A percentile compares a stretch with the other conserved stretches of the same genome.
Conservation (phyloP, 495 filamentous ascomycete species). For the Geoglossum glabrum region DNA sequence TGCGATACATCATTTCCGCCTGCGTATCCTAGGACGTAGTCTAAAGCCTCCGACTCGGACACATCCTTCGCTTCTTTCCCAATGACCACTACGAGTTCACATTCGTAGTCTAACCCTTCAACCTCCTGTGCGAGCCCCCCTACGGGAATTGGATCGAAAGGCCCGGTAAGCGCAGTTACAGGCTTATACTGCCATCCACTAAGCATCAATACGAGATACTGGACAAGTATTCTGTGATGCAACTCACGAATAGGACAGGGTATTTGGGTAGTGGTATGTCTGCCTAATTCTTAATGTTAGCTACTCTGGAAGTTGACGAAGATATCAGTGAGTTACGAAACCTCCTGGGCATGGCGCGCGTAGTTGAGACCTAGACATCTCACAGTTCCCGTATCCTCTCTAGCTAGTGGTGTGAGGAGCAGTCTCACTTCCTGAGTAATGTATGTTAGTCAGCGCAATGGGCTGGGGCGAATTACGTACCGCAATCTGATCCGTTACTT, state of each 20-base stretch:
- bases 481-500: conserved; percentile 46
- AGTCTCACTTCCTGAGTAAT: conserved; percentile 35
- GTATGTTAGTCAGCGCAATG: background rate
- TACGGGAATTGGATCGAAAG: conserved; percentile 47
- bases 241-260: conserved; percentile 51
- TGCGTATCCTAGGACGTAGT: conserved; percentile 62
- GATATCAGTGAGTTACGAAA: conserved; percentile 9
- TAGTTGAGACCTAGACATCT: conserved; percentile 73
- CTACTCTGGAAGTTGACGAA: background rate
- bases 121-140: conserved; percentile 34
- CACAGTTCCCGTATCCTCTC: conserved; percentile 49
- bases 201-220: background rate
- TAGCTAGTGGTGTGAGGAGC: conserved; percentile 48
- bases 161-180: conserved; percentile 46
- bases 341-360: conserved; percentile 58
- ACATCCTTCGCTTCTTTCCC: conserved; percentile 52
- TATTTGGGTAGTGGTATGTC: conserved; percentile 55
- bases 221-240: background rate
- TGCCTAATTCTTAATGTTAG: conserved; percentile 22
- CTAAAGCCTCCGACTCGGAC: conserved; percentile 41
- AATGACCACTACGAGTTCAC: conserved; percentile 62
- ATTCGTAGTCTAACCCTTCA: conserved; percentile 63
- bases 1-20: conserved; percentile 73
- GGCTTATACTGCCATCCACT: conserved; percentile 43
- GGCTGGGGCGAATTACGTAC: conserved; percentile 6